Conservation (phyloP, 768 basidiomycete genomes). For the Xerocomellus chrysenteron region DNA sequence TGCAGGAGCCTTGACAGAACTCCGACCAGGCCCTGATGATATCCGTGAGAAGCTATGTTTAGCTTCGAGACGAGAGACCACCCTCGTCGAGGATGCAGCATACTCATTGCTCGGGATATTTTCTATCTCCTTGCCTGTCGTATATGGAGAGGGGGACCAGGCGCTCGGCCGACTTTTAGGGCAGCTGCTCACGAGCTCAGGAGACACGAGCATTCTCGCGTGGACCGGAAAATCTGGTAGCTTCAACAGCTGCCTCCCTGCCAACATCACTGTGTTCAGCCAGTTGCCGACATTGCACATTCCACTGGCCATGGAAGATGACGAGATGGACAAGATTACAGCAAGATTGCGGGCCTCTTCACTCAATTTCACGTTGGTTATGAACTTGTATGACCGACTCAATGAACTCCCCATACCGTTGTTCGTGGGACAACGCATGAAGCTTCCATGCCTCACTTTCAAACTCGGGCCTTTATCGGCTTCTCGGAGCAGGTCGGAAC, state of each 20-base stretch:
- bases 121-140: background rate
- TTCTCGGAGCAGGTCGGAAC: background rate
- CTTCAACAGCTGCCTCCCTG: slow-evolving; percentile 10
- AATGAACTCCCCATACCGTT: background rate
- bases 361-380: background rate
- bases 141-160: too few relatives aligned
- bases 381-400: background rate
- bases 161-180: too few relatives aligned
- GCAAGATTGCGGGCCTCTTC: background rate
- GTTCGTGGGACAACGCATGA: background rate
- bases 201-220: too few relatives aligned
- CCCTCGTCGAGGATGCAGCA: slow-evolving; percentile 1
- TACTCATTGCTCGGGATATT: slow-evolving; percentile 10
- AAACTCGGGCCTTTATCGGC: background rate
- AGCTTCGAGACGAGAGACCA: slow-evolving; percentile 4
- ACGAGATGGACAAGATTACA: background rate
- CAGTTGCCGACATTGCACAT: background rate
- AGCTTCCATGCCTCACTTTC: slow-evolving; percentile 10
- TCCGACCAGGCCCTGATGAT: too few relatives aligned
- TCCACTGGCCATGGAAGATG: background rate
- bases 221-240: too few relatives aligned
- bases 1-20: too few relatives aligned
- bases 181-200: too few relatives aligned
- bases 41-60: background rate
- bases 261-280: background rate